Percentiles rank a stretch among this genome's conserved stretches.
These are phyloP conservation scores for Xenoacremonium recifei DNA, from an alignment of 2,329 filamentous ascomycete genomes.

Conservation along the genomic window DNA sequence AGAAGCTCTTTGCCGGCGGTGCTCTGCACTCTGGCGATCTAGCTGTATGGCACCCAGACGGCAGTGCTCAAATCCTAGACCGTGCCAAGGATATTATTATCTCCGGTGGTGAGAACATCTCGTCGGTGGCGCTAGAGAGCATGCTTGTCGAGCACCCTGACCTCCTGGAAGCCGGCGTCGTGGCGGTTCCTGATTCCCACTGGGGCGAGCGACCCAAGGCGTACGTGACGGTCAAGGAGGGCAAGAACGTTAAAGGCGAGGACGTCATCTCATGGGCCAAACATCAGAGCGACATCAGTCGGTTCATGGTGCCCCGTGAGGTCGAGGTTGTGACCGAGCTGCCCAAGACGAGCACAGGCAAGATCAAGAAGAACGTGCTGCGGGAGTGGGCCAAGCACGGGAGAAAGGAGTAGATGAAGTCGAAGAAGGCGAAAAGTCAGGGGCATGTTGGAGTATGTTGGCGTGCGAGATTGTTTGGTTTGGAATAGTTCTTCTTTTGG, in stretches of 20 bases:
- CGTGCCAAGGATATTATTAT: conserved; percentile 98
- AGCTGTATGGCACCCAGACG: conserved; percentile 90
- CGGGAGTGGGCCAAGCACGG: conserved; percentile 69
- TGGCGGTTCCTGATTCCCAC: conserved; percentile 81
- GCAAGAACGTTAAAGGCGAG: conserved; percentile 45
- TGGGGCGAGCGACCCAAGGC: conserved; percentile 98
- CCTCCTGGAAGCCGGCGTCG: conserved; percentile 87
- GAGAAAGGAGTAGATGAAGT: conserved; percentile 16
- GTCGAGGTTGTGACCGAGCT: conserved; percentile 81
- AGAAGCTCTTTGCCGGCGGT: conserved; percentile 83
- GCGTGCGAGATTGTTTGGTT: conserved; percentile 1
- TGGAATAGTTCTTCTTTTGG: neutral
- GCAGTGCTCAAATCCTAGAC: conserved; percentile 88
- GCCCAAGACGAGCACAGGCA: conserved; percentile 96
- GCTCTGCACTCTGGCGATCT: conserved; percentile 87
- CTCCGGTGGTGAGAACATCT: conserved; percentile 95
- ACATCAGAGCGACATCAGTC: conserved; percentile 74
- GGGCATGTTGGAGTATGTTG: neutral
- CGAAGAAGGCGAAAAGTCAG: neutral
- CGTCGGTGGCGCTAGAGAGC: conserved; percentile 84
- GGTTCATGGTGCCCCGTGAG: conserved; percentile 80
- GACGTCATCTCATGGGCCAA: conserved; percentile 87
- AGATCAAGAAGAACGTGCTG: conserved; percentile 92
- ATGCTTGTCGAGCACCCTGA: conserved; percentile 87
- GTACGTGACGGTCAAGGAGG: conserved; percentile 77